Evolutionary conservation across 192 early-diverging fungal genomes (phyloP).

Genomic region (Coemansia sp.): DNA sequence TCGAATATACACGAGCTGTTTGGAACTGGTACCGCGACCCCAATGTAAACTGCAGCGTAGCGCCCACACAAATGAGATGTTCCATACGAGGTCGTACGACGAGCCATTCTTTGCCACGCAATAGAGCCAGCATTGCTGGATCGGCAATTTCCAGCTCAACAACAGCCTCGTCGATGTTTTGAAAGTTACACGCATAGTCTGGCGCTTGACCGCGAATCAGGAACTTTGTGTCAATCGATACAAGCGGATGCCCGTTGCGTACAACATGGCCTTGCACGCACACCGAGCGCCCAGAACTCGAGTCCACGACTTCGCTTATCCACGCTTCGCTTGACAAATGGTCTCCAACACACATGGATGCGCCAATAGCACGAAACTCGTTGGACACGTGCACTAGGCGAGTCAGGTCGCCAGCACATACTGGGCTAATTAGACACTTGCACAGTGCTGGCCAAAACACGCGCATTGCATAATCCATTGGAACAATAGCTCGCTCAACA

Average conservation of each 20-base stretch:
- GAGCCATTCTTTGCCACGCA: conserved; percentile 82
- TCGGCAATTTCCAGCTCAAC: conserved; percentile 66
- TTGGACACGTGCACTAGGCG: conserved; percentile 88
- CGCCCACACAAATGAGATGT: conserved; percentile 18
- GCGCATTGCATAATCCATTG: conserved; percentile 93
- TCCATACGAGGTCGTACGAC: conserved; percentile 29
- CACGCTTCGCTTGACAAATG: conserved; percentile 70
- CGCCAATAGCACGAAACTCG: conserved; percentile 72
- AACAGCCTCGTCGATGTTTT: conserved; percentile 70
- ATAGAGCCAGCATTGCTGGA: conserved; percentile 72
- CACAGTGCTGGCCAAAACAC: conserved; percentile 85
- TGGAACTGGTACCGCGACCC: conserved; percentile 66
- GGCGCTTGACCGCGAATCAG: conserved; percentile 76
- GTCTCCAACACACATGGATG: conserved; percentile 53
- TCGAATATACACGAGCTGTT: conserved; percentile 57
- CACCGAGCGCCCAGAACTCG: conserved; percentile 79
- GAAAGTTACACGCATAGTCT: conserved; percentile 81
- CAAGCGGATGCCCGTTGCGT: conserved; percentile 59
- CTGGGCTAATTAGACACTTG: conserved; percentile 83
- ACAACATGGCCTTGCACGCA: conserved; percentile 74
- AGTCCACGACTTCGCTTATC: conserved; percentile 77
- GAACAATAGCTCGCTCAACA: conserved; percentile 26
- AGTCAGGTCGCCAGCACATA: conserved; percentile 86
- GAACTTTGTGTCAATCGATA: conserved; percentile 81
- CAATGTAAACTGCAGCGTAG: conserved; percentile 72